phyloP scores from a whole-genome alignment of 768 basidiomycete species.

The Gloeophyllum trabeum region DNA sequence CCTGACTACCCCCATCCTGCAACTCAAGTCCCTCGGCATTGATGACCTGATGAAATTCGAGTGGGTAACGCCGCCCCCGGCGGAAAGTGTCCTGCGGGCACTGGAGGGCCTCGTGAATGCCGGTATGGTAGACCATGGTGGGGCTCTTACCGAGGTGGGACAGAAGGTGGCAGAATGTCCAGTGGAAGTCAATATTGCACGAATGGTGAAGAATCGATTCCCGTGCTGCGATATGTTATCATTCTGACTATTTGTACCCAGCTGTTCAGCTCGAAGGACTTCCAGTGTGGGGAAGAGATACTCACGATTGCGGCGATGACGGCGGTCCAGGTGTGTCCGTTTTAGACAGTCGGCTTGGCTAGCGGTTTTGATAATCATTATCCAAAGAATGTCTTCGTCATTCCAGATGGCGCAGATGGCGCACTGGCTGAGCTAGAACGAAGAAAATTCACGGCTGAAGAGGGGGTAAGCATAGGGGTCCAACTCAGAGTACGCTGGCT shows the following conservation, averaged over 20 bases:
- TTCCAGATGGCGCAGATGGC: slow-evolving; percentile 75
- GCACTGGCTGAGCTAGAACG: slow-evolving; percentile 87
- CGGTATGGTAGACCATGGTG: slow-evolving; percentile 78
- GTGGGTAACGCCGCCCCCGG: slow-evolving; percentile 85
- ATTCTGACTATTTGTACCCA: slow-evolving; percentile 19
- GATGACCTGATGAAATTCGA: slow-evolving; percentile 95
- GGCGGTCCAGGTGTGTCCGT: slow-evolving; percentile 58
- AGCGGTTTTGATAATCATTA: not conserved
- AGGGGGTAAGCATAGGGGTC: slow-evolving; percentile 55
- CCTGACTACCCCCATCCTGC: slow-evolving; percentile 83
- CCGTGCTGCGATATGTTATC: not conserved
- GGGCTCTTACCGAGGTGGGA: slow-evolving; percentile 66
- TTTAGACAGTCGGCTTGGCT: slow-evolving; percentile 1
- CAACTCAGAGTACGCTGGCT: not conserved
- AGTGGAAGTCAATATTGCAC: slow-evolving; percentile 85
- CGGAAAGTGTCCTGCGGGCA: slow-evolving; percentile 75
- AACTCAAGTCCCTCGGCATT: slow-evolving; percentile 90
- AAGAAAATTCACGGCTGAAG: slow-evolving; percentile 94
- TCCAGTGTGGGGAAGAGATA: slow-evolving; percentile 89
- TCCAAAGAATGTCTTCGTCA: slow-evolving; percentile 89
- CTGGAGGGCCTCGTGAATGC: slow-evolving; percentile 73
- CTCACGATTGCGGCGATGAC: slow-evolving; percentile 96
- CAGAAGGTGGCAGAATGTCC: slow-evolving; percentile 90
- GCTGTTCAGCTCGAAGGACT: slow-evolving; percentile 80
- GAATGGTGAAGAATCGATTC: slow-evolving; percentile 53